Evolutionary conservation across 73 alveolate genomes (phyloP), one percentile per base, ranked within the genome.

Genomic region (Uronychia setigera): DNA sequence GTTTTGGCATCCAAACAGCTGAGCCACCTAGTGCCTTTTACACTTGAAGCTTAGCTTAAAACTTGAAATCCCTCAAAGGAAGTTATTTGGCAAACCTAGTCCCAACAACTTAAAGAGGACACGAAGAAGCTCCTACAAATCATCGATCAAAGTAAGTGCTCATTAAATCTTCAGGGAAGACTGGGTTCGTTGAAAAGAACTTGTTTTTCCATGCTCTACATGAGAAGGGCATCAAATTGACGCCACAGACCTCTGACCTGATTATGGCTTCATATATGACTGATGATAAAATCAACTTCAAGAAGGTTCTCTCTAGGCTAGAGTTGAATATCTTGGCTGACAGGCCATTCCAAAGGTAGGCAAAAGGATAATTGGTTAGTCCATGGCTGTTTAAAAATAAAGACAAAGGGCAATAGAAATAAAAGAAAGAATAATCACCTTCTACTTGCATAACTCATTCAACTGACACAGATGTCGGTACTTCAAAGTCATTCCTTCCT

Each of bases 171-270:
- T n/a, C 5, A 46, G 67, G 67, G 19, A 46, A 46, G 19, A 46
- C 67, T 5, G 67, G 67, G 19, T 46, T 46, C n/a, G 19, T 46
- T 11, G 67, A 46, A 46, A 46, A 46, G 19, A 19, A 46, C 67
- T 19, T 46, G 5, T 46, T 46, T 46, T 46, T 46, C 67, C 67
- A 46, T 46, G 67, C 67, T 19, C 67, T 46, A 46, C 67, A 46
- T 46, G 67, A 46, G 67, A 46, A 46, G 67, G 67, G 67, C 67
- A 46, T 46, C 67, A 46, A 46, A 46, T 46, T 46, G 67, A 5
- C 5, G n/a, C 67, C 67, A 5, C 5, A 46, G 67, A 19, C 19
- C 19, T 46, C 67, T 5, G 67, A 46, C n/a, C 19, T 19, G n/a
- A 5, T 46, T 19, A 46, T 5, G n/a, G 67, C 5, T 5, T 11